Conservation (phyloP, 1,284 basidiomycete species). For the Ceratobasidium sp. region DNA sequence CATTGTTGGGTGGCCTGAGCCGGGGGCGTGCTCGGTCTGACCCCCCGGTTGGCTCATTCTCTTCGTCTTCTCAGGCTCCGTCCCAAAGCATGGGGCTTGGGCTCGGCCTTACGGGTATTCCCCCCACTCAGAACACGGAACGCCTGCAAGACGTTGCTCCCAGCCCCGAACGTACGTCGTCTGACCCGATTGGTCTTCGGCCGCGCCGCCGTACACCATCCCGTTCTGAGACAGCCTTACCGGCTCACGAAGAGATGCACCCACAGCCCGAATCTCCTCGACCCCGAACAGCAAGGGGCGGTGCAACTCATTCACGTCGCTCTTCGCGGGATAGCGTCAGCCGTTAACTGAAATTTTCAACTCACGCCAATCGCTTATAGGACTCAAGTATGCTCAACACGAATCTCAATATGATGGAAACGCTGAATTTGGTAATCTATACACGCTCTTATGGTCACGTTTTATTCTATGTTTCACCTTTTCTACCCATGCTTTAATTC, state of each 20-base stretch:
- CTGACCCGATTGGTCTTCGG: background rate
- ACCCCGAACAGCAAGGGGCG: constrained; percentile 14
- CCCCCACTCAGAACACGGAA: background rate
- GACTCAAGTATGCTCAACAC: constrained; percentile 37
- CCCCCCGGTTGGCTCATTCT: constrained; percentile 5
- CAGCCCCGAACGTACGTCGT: constrained; percentile 11
- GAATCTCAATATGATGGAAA: constrained; percentile 34
- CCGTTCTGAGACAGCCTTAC: background rate
- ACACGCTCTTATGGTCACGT: constrained; percentile 8
- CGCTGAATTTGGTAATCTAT: constrained; percentile 9
- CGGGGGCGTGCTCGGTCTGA: constrained; percentile 29
- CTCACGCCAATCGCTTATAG: constrained; percentile 29
- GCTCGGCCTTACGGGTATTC: constrained; percentile 6
- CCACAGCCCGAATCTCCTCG: background rate
- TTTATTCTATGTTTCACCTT: constrained; percentile 16
- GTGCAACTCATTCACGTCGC: constrained; percentile 1
- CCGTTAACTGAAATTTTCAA: background rate
- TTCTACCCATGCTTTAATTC: constrained; percentile 1
- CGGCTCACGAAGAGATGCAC: background rate
- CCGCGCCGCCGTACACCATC: background rate
- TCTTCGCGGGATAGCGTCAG: constrained; percentile 12
- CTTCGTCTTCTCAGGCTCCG: background rate
- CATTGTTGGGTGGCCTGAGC: constrained; percentile 2
- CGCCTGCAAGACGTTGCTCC: background rate
- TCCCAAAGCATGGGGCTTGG: background rate